Percentiles rank a stretch among this genome's conserved stretches.
phyloP scores from a whole-genome alignment of 768 basidiomycete species.

The Austroboletus festivus region DNA sequence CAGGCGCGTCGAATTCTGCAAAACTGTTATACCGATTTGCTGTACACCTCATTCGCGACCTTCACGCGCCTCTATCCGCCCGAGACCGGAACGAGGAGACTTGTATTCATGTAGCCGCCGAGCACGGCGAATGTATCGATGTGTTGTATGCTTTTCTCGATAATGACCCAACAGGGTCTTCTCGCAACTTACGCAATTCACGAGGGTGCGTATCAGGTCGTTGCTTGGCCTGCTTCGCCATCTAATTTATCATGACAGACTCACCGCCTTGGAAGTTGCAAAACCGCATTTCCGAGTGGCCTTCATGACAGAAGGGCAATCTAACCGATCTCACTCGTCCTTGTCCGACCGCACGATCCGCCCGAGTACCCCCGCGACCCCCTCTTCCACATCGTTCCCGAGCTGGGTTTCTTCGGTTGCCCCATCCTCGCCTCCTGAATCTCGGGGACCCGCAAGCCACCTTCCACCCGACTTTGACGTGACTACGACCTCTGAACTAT shows the following conservation, averaged over 20 bases:
- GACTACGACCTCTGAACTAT: conserved; percentile 41
- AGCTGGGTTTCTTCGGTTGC: conserved; percentile 26
- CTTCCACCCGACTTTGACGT: conserved; percentile 45
- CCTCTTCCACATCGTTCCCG: conserved; percentile 48
- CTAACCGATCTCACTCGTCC: conserved; percentile 48
- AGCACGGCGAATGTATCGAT: conserved; percentile 64
- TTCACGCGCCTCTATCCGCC: conserved; percentile 66
- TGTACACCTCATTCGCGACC: conserved; percentile 65
- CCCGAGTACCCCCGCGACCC: conserved; percentile 38
- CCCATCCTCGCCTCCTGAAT: conserved; percentile 12
- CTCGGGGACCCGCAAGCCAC: conserved; percentile 35
- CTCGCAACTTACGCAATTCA: conserved; percentile 62
- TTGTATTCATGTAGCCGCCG: conserved; percentile 77
- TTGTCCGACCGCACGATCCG: conserved; percentile 56
- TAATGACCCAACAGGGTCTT: conserved; percentile 54
- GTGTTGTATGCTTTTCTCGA: conserved; percentile 62
- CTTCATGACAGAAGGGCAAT: conserved; percentile 52
- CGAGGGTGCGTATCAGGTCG: conserved; percentile 56
- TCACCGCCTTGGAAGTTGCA: conserved; percentile 66
- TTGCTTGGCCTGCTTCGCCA: background rate
- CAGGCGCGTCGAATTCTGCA: conserved; percentile 33
- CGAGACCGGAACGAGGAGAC: conserved; percentile 68
- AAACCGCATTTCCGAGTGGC: conserved; percentile 63
- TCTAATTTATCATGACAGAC: conserved; percentile 13
- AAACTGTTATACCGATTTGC: conserved; percentile 53